A percentile compares a stretch with the other conserved stretches of the same genome.
These are phyloP conservation scores for Nitzschia putrida DNA, from an alignment of 108 stramenopile genomes.

Conservation along the genomic window DNA sequence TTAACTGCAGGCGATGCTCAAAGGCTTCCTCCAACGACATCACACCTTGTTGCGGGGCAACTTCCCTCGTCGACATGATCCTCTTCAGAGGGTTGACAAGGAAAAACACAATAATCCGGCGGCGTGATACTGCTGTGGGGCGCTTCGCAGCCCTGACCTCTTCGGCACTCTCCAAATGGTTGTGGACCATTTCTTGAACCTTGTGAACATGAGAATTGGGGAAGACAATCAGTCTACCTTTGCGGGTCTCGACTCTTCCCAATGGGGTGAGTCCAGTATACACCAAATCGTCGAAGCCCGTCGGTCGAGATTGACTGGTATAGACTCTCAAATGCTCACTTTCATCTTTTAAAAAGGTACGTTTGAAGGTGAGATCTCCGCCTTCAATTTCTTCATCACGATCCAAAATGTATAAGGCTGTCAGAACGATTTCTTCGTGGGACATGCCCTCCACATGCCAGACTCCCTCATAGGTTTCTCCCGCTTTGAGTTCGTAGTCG, in stretches of 20 bases:
- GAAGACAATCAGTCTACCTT: conserved; percentile 27
- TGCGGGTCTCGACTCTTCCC: conserved; percentile 16
- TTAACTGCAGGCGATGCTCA: conserved; percentile 19
- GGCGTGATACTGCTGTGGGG: neutral
- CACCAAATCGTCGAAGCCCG: neutral
- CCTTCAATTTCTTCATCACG: conserved; percentile 5
- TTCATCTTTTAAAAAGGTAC: conserved; percentile 11
- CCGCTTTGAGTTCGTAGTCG: conserved; percentile 25
- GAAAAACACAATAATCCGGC: conserved; percentile 34
- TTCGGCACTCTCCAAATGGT: neutral
- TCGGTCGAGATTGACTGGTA: neutral
- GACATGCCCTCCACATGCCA: conserved; percentile 17
- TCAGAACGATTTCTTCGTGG: conserved; percentile 33
- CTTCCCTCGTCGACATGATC: conserved; percentile 30
- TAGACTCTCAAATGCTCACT: neutral
- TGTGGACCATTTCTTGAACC: conserved; percentile 16
- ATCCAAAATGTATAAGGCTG: conserved; percentile 10
- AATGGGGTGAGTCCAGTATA: conserved; percentile 16
- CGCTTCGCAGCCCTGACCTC: neutral
- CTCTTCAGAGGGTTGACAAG: conserved; percentile 28
- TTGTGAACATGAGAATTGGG: conserved; percentile 26
- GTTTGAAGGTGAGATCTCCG: conserved; percentile 19
- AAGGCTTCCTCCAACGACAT: conserved; percentile 17
- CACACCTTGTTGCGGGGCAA: conserved; percentile 16
- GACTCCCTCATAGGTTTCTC: conserved; percentile 19